phyloP scores from a whole-genome alignment of 139 green algal species.

The Edaphochlamys debaryana region DNA sequence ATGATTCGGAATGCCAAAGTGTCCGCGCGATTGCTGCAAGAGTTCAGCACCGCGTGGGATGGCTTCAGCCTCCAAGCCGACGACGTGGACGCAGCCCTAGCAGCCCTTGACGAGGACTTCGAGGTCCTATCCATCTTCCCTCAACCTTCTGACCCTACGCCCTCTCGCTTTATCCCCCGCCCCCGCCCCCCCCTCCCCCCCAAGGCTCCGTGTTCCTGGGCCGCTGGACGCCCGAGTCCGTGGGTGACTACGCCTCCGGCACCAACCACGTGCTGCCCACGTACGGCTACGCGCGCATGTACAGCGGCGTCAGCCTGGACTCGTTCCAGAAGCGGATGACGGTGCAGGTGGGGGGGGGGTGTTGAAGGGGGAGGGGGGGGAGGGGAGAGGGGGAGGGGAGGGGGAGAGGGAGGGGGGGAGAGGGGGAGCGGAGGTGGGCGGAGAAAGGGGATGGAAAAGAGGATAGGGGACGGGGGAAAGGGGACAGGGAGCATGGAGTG shows the following conservation, averaged over 20 bases:
- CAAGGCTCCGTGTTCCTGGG: slow-evolving; percentile 93
- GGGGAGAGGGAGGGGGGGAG: not conserved
- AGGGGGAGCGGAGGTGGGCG: not conserved
- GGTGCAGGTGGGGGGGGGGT: slow-evolving; percentile 77
- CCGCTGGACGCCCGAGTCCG: slow-evolving; percentile 93
- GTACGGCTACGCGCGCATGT: slow-evolving; percentile 99
- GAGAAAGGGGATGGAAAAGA: not conserved
- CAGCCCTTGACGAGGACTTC: not conserved
- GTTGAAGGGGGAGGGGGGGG: too few species aligned
- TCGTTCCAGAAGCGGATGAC: slow-evolving; percentile 98
- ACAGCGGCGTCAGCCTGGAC: slow-evolving; percentile 95
- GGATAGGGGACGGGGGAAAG: too few species aligned
- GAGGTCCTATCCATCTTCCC: slow-evolving; percentile 20
- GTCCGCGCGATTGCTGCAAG: not conserved
- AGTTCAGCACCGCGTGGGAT: slow-evolving; percentile 12
- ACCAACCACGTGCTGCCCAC: slow-evolving; percentile 99
- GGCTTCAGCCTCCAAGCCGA: slow-evolving; percentile 24
- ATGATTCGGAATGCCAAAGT: slow-evolving; percentile 1
- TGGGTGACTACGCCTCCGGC: slow-evolving; percentile 98
- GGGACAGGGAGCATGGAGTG: too few species aligned
- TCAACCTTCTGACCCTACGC: too few species aligned
- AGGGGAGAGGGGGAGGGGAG: not conserved
- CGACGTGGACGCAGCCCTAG: not conserved
- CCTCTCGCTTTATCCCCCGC: too few species aligned
- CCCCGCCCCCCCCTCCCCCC: not conserved